Evolutionary conservation across 305 asterid genomes (phyloP), one percentile per base, ranked within the genome.

Genomic region (Striga hermonthica): DNA sequence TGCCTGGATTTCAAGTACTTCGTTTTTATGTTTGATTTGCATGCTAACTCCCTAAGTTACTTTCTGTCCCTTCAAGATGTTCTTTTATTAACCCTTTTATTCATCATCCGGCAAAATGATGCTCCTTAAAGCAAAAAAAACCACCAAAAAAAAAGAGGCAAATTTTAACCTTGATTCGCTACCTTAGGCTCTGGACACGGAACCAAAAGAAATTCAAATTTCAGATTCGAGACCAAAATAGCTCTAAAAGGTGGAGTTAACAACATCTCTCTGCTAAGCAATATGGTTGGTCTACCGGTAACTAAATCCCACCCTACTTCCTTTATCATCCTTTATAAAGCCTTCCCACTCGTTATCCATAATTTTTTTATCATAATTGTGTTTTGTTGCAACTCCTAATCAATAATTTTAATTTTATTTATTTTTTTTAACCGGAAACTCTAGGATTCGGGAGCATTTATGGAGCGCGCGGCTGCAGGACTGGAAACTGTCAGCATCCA

Each of bases 211-310:
- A 79, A 76, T 53, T 37, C 68, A 65, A 40, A 79, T 58, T 89
- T 87, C 72, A 76, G 70, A 4, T 31, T 84, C 60, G 72, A 80
- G 62, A 74, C 72, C 44, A 72, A 14, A 1, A 57, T 77, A 22
- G 66, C 75, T 66, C 54, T 92, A 31, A 57, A 61, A 36, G 44
- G 68, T 36, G 97, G 96, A 64, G 76, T 34, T 34, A 87, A 85
- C 73, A 80, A 74, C 53, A 78, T 92, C 64, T 85, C 98, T 15
- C 73, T 92, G 81, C 82, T 92, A 31, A 89, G 98, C 72, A 78
- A 49, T 65, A 87, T 78, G 79, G 89, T 89, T 76, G 98, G 97
- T 16, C 58, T 89, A 67, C 97, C 91, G 75, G 98, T 91, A 84
- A 22, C 31, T 0, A 67, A 67, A 7, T 40, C 7, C 67, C 52